Base-by-base conservation (phyloP, 805 yeast genomes). In the Sugiyamaella marilandica region DNA sequence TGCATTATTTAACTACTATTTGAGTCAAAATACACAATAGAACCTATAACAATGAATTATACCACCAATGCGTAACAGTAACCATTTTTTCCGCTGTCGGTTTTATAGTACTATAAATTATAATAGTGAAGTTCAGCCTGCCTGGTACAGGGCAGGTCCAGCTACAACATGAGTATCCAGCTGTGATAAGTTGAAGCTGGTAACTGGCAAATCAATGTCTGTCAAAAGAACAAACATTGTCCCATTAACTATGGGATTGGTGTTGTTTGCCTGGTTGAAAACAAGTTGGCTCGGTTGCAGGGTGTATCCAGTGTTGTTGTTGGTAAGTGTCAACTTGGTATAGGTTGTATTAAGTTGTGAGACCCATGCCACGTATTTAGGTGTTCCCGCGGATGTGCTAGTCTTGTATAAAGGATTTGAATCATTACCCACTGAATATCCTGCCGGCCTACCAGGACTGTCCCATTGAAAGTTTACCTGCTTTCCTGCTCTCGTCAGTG, bases 331-430 rank as follows among this genome's bases (percentile, higher is more conserved):
- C 47, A 44, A 21, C 34, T 33, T 5, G 7, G 47, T 44, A 44
- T 44, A 44, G n/a, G 47, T 44, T n/a, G 34, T 26, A 26, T 44
- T 44, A 24, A 44, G 47, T 33, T 44, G 47, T 24, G 47, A 44
- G n/a, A 44, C 19, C 47, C 47, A 44, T 14, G 47, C 47, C 14
- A 33, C 47, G 21, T 21, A 44, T 21, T 19, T 44, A 4, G 47
- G 47, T 26, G 13, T 44, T 13, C 47, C 34, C 4, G 47, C 47
- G 9, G 34, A 21, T 11, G 34, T 21, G 10, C 47, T 44, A 4
- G 47, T 21, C 21, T 14, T 7, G 10, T 44, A 44, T 13, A 44
- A 5, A 18, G 44, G 44, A 13, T 5, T 13, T 7, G 19, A 21
- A 5, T 29, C n/a, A 7, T 33, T 33, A 33, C 29, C 29, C 32